Evolutionary conservation across 83 land plant genomes (phyloP).

Genomic region (Picea abies): DNA sequence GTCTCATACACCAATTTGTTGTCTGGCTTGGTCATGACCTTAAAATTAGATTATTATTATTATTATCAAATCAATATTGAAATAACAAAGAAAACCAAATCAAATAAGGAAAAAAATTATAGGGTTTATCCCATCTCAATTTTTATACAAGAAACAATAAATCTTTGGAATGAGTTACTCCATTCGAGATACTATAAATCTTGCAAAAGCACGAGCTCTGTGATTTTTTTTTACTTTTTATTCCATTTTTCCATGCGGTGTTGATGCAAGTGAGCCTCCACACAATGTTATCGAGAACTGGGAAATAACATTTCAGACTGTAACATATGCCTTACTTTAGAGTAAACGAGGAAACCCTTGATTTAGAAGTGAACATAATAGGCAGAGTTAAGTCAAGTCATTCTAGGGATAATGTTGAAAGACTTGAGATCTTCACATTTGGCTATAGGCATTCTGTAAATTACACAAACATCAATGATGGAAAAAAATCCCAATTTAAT

Average conservation of each 20-base stretch:
- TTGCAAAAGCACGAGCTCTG: too few relatives aligned
- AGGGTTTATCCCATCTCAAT: too few relatives aligned
- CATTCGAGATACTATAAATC: too few relatives aligned
- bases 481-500: too few relatives aligned
- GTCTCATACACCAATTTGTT: too few relatives aligned
- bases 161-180: background rate
- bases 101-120: too few relatives aligned
- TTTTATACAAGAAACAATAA: background rate
- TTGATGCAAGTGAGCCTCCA: conserved; percentile 42
- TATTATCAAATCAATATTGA: too few relatives aligned
- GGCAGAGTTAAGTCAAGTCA: conserved; percentile 35
- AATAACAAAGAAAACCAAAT: too few relatives aligned
- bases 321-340: conserved; percentile 53
- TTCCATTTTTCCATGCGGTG: conserved; percentile 52
- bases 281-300: conserved; percentile 40
- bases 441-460: conserved; percentile 37
- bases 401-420: conserved; percentile 27
- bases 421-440: conserved; percentile 30
- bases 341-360: conserved; percentile 33
- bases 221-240: conserved; percentile 36
- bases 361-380: conserved; percentile 22
- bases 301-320: conserved; percentile 40
- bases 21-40: too few relatives aligned
- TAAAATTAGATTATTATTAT: too few relatives aligned
- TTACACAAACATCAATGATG: background rate